Evolutionary conservation across 2,329 filamentous ascomycete species (phyloP).

Genomic region (Ceratocystis alfenasii): DNA sequence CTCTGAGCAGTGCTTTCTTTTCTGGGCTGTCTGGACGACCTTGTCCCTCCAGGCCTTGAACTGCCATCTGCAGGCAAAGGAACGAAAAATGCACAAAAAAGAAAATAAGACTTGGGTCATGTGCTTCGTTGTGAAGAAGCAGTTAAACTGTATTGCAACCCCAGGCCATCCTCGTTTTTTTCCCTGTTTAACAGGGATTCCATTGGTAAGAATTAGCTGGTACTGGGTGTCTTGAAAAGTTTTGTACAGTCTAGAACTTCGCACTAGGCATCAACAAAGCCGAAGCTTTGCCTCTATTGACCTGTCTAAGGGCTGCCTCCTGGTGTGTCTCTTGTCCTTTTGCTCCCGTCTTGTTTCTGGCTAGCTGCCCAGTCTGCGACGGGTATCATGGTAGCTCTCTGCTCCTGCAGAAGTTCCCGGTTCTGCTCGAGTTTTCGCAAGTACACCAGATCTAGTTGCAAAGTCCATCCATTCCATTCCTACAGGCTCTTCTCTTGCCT

Average conservation of each 20-base stretch:
- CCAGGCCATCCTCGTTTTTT: neutral
- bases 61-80: too few species aligned
- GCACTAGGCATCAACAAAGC: neutral
- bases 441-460: neutral
- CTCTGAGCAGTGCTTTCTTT: neutral
- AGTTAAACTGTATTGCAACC: neutral
- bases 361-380: too few species aligned
- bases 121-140: too few species aligned
- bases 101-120: too few species aligned
- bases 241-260: neutral
- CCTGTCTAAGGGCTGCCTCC: neutral
- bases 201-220: neutral
- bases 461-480: constrained; percentile 9
- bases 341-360: too few species aligned
- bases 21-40: neutral
- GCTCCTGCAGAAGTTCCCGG: too few species aligned
- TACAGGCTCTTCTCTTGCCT: neutral
- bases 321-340: neutral
- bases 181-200: neutral
- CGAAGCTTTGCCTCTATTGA: neutral
- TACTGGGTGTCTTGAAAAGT: neutral
- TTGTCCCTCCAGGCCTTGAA: too few species aligned
- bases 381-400: too few species aligned
- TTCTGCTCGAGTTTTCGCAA: too few species aligned
- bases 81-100: too few species aligned